These are phyloP conservation scores for Carex arenaria DNA, from an alignment of 202 grass and related monocot genomes.

Conservation along the genomic window DNA sequence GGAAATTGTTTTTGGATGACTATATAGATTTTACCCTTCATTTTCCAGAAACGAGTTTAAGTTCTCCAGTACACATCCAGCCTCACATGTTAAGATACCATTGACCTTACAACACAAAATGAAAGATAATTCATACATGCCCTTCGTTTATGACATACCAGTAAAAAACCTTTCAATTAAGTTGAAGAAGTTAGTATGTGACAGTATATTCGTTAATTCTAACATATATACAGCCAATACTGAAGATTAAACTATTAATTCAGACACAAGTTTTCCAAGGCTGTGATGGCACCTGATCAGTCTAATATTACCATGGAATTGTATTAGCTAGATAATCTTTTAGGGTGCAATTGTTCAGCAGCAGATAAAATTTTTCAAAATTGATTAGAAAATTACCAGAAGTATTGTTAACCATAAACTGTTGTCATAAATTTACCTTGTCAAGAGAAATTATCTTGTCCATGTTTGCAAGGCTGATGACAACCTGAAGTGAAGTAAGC, in stretches of 20 bases:
- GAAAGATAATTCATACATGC: conserved; percentile 32
- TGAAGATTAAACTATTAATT: background rate
- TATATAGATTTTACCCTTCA: conserved; percentile 57
- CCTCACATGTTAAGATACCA: conserved; percentile 94
- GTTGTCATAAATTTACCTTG: conserved; percentile 50
- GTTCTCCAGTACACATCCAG: conserved; percentile 87
- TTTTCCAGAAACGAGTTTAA: conserved; percentile 72
- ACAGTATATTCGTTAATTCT: background rate
- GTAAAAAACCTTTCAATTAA: background rate
- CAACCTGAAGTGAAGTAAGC: conserved; percentile 50
- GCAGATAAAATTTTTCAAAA: conserved; percentile 7
- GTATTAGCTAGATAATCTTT: background rate
- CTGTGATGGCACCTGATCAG: background rate
- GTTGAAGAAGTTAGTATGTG: background rate
- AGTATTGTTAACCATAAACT: background rate
- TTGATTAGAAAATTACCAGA: background rate
- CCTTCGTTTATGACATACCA: conserved; percentile 15
- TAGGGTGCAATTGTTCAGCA: background rate
- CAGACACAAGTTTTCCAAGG: background rate
- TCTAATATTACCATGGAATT: background rate
- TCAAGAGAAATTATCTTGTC: conserved; percentile 80
- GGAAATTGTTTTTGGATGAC: background rate
- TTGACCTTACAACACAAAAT: conserved; percentile 63
- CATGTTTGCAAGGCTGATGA: conserved; percentile 72
- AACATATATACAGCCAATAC: background rate